These are phyloP conservation scores for Wolfiporia cocos DNA, from an alignment of 1,284 basidiomycete species.

Conservation along the genomic window DNA sequence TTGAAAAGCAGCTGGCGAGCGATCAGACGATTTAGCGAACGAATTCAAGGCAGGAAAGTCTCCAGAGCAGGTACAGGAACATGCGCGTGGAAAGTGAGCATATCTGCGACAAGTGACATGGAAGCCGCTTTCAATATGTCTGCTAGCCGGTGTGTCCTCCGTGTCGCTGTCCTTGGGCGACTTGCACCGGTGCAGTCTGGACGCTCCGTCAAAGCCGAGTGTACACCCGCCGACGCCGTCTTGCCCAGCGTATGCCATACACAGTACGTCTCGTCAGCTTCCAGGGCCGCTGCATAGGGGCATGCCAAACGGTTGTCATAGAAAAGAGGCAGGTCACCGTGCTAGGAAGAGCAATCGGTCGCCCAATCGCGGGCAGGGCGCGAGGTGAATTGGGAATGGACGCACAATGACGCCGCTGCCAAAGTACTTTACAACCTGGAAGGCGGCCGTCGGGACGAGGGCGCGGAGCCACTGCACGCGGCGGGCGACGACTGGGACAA, in stretches of 20 bases:
- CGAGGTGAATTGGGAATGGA: constrained; percentile 9
- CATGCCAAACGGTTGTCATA: constrained; percentile 53
- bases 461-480: constrained; percentile 45
- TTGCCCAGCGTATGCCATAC: constrained; percentile 41
- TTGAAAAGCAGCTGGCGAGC: constrained; percentile 41
- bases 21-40: constrained; percentile 32
- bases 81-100: not conserved
- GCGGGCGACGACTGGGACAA: constrained; percentile 79
- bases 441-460: constrained; percentile 55
- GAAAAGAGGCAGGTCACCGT: constrained; percentile 33
- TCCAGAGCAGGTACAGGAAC: constrained; percentile 11
- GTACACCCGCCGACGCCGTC: constrained; percentile 28
- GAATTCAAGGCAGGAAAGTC: constrained; percentile 30
- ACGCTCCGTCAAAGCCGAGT: constrained; percentile 11
- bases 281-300: constrained; percentile 23
- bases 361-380: too few species aligned
- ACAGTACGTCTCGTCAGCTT: constrained; percentile 13
- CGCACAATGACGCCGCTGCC: constrained; percentile 88
- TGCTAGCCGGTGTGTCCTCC: not conserved
- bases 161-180: constrained; percentile 1
- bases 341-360: constrained; percentile 5
- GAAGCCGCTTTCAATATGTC: too few species aligned
- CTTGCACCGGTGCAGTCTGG: constrained; percentile 19
- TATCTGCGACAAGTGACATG: too few species aligned
- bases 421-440: constrained; percentile 93